Conservation (phyloP, 441 rosid genomes). For the Populus trichocarpa region DNA sequence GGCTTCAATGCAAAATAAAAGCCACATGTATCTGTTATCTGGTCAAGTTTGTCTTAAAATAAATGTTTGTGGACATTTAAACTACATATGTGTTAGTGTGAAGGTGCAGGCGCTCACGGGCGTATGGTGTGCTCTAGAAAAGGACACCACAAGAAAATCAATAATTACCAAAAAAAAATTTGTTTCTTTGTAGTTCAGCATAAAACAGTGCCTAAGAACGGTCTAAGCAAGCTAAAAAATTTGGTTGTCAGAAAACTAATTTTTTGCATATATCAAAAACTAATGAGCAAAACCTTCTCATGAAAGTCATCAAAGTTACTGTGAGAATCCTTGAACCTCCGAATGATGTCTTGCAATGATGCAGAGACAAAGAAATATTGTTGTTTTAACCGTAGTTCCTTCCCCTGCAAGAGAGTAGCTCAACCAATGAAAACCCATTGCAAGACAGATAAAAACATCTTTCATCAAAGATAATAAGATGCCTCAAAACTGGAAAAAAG, state of each 20-base stretch:
- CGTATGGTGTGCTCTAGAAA: too few species aligned
- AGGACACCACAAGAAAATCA: background rate
- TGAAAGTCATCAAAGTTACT: slow-evolving; percentile 43
- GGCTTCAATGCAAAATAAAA: background rate
- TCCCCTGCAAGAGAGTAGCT: slow-evolving; percentile 37
- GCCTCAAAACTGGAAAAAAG: background rate
- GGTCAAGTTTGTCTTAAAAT: background rate
- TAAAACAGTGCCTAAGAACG: background rate
- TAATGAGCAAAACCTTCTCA: slow-evolving; percentile 35
- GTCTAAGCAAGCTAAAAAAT: background rate
- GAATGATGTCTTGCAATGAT: slow-evolving; percentile 53
- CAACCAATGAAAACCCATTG: slow-evolving; percentile 7
- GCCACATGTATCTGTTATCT: background rate
- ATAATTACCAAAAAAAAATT: background rate
- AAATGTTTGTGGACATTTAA: background rate
- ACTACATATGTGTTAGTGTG: background rate
- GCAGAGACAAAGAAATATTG: slow-evolving; percentile 57
- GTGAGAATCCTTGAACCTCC: slow-evolving; percentile 50
- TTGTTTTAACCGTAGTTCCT: slow-evolving; percentile 57
- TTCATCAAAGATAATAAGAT: background rate
- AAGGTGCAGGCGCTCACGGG: background rate
- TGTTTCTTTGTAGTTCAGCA: background rate
- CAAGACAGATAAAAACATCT: background rate
- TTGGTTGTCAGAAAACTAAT: background rate
- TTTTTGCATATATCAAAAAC: background rate